Base-by-base conservation (phyloP, 208 protist species). In the Trypanosoma brucei region DNA sequence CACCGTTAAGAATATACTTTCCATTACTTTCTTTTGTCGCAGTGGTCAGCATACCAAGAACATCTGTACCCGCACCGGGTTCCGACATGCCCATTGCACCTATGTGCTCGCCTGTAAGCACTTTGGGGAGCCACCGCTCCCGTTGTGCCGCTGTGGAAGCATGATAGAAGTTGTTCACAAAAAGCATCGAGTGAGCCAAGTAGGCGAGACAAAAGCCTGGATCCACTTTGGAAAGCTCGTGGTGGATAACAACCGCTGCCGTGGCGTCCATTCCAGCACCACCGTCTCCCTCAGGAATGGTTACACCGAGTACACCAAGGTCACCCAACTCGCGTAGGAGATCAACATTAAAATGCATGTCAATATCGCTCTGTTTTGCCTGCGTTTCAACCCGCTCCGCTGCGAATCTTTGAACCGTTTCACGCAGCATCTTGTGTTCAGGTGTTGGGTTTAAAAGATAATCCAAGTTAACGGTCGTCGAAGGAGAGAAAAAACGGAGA, bases 1-100 rank as follows among this genome's bases (percentile, higher is more conserved):
- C 95, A 35, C 97, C 97, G 67, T 98, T 98, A 9, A 98, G 77
- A 11, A 97, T 63, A 72, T 93, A 98, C 46, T 72, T 45, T 39
- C 76, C 79, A 34, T 74, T 67, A 33, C 75, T 86, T 42, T 93
- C 71, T 59, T 86, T 85, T 35, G 72, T 84, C 3, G 96, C 97
- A 22, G 42, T 84, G 7, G 90, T 92, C 56, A 75, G 79, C 97
- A 99, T 98, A n/a, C 83, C 92, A 9, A 98, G 79, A 3, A 98
- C 97, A 62, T 99, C 97, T 0, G 93, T 97, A 34, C 96, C 97
- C 7, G 78, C 82, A 34, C 70, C 81, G 55, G 96, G 83, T 81
- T 99, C 97, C 35, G 76, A 91, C 97, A 99, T 98, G 31, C 93
- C 92, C 59, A 99, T 84, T n/a, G 95, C 96, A 5, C 97, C 97